Conservation (phyloP, 2,329 filamentous ascomycete genomes). For the Talaromyces albobiverticillius region DNA sequence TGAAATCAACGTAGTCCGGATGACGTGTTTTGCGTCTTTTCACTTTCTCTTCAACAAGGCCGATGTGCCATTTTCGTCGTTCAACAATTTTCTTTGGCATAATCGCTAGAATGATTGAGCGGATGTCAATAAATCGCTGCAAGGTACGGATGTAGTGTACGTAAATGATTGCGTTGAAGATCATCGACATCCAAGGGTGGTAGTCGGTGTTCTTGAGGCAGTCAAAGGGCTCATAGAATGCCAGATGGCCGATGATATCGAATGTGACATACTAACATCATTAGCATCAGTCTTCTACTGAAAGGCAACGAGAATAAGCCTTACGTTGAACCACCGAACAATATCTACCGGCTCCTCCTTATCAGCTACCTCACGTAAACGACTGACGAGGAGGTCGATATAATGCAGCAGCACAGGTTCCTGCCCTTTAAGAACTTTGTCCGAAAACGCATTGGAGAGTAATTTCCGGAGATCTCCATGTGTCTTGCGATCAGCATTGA, state of each 20-base stretch:
- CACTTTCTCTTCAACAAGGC: slow-evolving; percentile 11
- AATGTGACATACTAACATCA: slow-evolving; percentile 23
- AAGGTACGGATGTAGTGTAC: slow-evolving; percentile 11
- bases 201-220: slow-evolving; percentile 26
- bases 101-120: slow-evolving; percentile 8
- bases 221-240: slow-evolving; percentile 32
- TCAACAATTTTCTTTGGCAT: slow-evolving; percentile 12
- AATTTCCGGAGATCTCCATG: slow-evolving; percentile 5
- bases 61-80: slow-evolving; percentile 11
- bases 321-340: slow-evolving; percentile 12
- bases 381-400: slow-evolving; percentile 8
- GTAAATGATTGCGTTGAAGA: slow-evolving; percentile 23
- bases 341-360: slow-evolving; percentile 3
- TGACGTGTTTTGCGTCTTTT: slow-evolving; percentile 8
- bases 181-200: slow-evolving; percentile 29
- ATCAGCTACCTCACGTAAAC: slow-evolving; percentile 10
- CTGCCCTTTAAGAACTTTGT: slow-evolving; percentile 7
- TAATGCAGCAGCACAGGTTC: slow-evolving; percentile 10
- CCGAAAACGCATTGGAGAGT: slow-evolving; percentile 9
- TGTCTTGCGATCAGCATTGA: slow-evolving; percentile 8
- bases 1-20: slow-evolving; percentile 10
- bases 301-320: not conserved
- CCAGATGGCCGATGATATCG: slow-evolving; percentile 34
- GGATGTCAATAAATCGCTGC: slow-evolving; percentile 5
- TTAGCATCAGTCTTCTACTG: not conserved